Evolutionary conservation across 768 basidiomycete genomes (phyloP).

Genomic region (Tylopilus sp.): DNA sequence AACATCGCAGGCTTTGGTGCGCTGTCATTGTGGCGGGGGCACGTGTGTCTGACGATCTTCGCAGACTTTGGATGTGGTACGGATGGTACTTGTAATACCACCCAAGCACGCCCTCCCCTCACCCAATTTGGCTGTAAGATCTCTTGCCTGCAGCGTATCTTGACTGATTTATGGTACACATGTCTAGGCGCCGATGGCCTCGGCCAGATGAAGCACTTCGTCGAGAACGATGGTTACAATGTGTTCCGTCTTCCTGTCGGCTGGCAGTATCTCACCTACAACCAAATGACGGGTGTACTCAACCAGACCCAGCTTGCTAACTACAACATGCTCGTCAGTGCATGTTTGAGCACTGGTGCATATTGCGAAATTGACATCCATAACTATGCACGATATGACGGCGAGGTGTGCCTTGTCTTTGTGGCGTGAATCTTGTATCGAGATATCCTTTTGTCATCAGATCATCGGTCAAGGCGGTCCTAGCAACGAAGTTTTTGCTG

Average conservation of each 20-base stretch:
- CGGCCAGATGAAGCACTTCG: conserved; percentile 62
- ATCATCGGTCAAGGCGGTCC: conserved; percentile 66
- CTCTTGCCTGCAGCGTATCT: background rate
- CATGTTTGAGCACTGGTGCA: too few species aligned
- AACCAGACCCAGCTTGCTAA: too few species aligned
- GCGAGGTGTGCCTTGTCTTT: too few species aligned
- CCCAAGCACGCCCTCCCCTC: conserved; percentile 43
- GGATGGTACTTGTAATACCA: conserved; percentile 41
- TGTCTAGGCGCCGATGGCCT: conserved; percentile 10
- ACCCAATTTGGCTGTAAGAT: conserved; percentile 39
- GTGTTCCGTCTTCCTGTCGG: too few species aligned
- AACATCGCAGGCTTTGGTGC: conserved; percentile 46
- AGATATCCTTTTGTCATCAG: conserved; percentile 21
- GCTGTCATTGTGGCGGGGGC: too few species aligned
- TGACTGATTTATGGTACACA: background rate
- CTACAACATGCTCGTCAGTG: too few species aligned
- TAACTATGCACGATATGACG: too few species aligned
- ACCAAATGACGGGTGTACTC: too few species aligned
- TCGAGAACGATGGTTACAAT: conserved; percentile 42
- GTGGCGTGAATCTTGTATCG: too few species aligned
- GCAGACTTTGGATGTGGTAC: conserved; percentile 46
- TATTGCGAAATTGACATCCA: too few species aligned
- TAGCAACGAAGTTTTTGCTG: conserved; percentile 49
- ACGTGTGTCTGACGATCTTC: background rate
- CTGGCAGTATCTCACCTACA: too few species aligned